Evolutionary conservation across 805 yeast genomes (phyloP).

Genomic region (Pichia sporocuriosa): DNA sequence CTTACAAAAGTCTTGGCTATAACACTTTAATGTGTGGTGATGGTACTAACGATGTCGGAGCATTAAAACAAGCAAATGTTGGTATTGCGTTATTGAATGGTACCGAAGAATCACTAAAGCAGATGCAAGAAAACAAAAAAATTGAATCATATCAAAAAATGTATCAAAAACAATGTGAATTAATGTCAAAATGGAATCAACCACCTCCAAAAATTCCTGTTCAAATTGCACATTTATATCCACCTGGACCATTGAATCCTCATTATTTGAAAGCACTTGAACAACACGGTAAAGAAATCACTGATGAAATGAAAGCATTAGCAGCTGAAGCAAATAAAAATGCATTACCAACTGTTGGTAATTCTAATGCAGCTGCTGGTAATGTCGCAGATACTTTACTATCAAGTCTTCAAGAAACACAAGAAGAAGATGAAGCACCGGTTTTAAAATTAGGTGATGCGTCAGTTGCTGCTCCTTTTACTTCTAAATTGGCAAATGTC

Average conservation of each 20-base stretch:
- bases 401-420: constrained; percentile 44
- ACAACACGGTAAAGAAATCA: constrained; percentile 71
- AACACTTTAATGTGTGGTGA: constrained; percentile 98
- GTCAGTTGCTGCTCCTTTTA: constrained; percentile 97
- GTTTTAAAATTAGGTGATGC: constrained; percentile 95
- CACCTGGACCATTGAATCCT: constrained; percentile 92
- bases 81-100: constrained; percentile 98
- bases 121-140: constrained; percentile 74
- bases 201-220: constrained; percentile 81
- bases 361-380: constrained; percentile 27
- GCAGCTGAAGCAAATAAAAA: constrained; percentile 44
- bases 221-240: constrained; percentile 88
- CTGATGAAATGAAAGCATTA: constrained; percentile 61
- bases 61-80: constrained; percentile 95
- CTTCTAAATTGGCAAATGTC: constrained; percentile 88
- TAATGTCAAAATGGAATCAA: constrained; percentile 76
- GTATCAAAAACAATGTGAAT: constrained; percentile 76
- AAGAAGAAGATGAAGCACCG: constrained; percentile 78
- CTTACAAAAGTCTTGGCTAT: constrained; percentile 82
- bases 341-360: constrained; percentile 24
- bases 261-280: constrained; percentile 80
- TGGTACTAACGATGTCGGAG: constrained; percentile 99
- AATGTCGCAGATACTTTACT: constrained; percentile 58
- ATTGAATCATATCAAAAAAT: constrained; percentile 56
- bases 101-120: constrained; percentile 88